Base-by-base conservation (phyloP, 768 basidiomycete genomes). In the Suillus discolor region DNA sequence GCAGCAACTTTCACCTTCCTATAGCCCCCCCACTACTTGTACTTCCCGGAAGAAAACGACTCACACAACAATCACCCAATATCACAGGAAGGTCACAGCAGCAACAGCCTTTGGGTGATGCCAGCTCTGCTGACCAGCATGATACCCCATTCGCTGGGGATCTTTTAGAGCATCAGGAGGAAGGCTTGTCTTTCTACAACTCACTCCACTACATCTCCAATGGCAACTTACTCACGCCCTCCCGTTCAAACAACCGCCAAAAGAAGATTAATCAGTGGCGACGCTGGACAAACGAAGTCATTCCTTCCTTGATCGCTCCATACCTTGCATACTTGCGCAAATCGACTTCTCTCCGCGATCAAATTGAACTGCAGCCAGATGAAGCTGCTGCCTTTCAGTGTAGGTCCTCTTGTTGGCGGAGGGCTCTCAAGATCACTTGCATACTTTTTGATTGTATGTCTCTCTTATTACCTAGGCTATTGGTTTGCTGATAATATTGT, bases 321-420 rank as follows among this genome's bases (percentile, higher is more conserved):
- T 65, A 53, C 61, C 65, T 65, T 34, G 6, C 31, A 55, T 65
- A 65, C 53, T 25, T 31, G 23, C 4, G 18, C 39, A 34, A 60
- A 18, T 65, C 49, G 2, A 15, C 47, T 7, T 49, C 47, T 7
- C 47, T 49, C 25, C 6, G 6, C 6, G 6, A 49, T 49, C 47
- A 3, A 49, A 49, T 49, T 7, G 47, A 49, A 49, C 13, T 49
- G 47, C 47, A 49, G 47, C 47, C 47, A 49, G 47, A 49, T 15
- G 47, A 3, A 49, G 47, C 6, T 49, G 47, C 47, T 49, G 4
- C 57, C 57, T 36, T 59, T 41, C 57, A 59, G 7, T 41, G 57
- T 7, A 36, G 8, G 8, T 59, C 16, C 2, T 41, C 47, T 49
- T 49, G 47, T 49, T 6, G 47, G 6, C 6, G 61, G 47, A 65